These are phyloP conservation scores for Aspergillus sp. DNA, from an alignment of 2,329 filamentous ascomycete species.

Conservation along the genomic window DNA sequence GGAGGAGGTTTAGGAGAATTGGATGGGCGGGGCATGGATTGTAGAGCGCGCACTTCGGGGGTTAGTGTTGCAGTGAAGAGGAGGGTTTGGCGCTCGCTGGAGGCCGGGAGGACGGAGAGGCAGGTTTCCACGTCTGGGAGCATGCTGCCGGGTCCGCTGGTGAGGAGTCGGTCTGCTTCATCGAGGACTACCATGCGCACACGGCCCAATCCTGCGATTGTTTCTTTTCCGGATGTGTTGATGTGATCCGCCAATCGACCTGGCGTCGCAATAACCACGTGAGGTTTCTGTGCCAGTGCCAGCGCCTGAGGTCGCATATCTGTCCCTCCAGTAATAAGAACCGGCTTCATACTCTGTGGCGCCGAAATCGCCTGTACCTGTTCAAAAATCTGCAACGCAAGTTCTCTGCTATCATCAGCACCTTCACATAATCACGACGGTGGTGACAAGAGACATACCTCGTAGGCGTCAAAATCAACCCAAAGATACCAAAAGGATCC, in stretches of 20 bases:
- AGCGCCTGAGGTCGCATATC: constrained; percentile 92
- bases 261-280: constrained; percentile 90
- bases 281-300: constrained; percentile 70
- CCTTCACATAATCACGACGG: background rate
- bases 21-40: constrained; percentile 63
- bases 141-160: constrained; percentile 73
- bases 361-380: constrained; percentile 91
- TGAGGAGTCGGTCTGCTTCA: constrained; percentile 85
- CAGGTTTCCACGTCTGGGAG: constrained; percentile 90
- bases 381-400: constrained; percentile 93
- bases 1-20: constrained; percentile 61
- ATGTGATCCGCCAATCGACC: constrained; percentile 92
- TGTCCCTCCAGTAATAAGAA: constrained; percentile 84
- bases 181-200: constrained; percentile 86
- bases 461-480: constrained; percentile 80
- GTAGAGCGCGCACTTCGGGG: constrained; percentile 79
- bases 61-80: constrained; percentile 96
- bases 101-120: constrained; percentile 70
- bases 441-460: constrained; percentile 41
- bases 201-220: constrained; percentile 69
- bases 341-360: constrained; percentile 75
- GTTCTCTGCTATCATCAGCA: constrained; percentile 51
- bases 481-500: constrained; percentile 88
- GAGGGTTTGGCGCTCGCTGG: constrained; percentile 76
- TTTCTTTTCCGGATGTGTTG: constrained; percentile 82